Conservation (phyloP, 2,329 filamentous ascomycete genomes). For the Cladosporium sp. region DNA sequence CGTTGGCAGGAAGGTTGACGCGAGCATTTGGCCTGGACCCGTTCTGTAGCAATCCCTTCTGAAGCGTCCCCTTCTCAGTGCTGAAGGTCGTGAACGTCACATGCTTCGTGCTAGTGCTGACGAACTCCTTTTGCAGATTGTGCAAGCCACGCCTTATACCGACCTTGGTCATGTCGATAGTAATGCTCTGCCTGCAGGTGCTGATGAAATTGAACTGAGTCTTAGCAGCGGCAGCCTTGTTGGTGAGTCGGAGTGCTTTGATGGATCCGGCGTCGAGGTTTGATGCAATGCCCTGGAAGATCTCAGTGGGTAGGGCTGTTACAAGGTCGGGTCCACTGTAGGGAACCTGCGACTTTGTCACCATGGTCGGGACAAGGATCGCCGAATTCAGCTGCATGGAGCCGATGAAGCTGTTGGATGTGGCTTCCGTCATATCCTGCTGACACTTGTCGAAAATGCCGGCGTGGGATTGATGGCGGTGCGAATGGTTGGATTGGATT, state of each 20-base stretch:
- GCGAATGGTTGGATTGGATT: neutral
- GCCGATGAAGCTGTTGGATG: neutral
- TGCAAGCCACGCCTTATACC: neutral
- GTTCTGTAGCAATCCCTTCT: too few species aligned
- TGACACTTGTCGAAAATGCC: neutral
- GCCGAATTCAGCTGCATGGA: neutral
- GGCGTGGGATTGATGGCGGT: neutral
- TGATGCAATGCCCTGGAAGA: slow-evolving; percentile 21
- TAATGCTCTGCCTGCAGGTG: neutral
- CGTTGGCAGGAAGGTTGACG: neutral
- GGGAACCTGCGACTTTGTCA: neutral
- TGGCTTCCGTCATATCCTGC: neutral
- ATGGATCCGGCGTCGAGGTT: neutral
- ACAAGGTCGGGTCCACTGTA: neutral
- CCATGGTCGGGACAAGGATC: neutral
- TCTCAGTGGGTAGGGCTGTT: slow-evolving; percentile 21
- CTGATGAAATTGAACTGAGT: neutral
- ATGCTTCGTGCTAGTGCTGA: neutral
- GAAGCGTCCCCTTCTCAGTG: too few species aligned
- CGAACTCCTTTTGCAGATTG: neutral
- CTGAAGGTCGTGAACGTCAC: neutral
- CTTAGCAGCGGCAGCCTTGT: slow-evolving; percentile 41
- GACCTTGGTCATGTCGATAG: neutral
- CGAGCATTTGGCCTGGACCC: neutral
- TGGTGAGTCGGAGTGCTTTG: slow-evolving; percentile 45